phyloP scores from a whole-genome alignment of 208 protist species.

The Novymonas esmeraldas region DNA sequence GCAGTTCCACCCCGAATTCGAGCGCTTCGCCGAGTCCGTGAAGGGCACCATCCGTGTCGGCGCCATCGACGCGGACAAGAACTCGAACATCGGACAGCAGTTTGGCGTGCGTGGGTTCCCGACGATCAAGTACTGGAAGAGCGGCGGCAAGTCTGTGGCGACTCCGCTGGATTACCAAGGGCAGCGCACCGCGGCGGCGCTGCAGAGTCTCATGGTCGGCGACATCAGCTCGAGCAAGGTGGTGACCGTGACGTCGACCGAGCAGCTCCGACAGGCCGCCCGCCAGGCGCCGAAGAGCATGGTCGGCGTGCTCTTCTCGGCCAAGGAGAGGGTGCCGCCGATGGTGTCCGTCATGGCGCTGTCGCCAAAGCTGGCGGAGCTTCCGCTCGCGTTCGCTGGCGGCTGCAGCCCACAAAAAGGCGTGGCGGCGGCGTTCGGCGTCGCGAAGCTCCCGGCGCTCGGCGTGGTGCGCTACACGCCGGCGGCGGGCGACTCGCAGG shows the following conservation, averaged over 20 bases:
- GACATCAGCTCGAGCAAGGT: slow-evolving; percentile 51
- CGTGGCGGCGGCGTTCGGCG: slow-evolving; percentile 41
- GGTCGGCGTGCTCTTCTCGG: slow-evolving; percentile 76
- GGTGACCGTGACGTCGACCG: slow-evolving; percentile 24
- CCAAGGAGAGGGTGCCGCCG: slow-evolving; percentile 76
- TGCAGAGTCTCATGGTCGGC: slow-evolving; percentile 64
- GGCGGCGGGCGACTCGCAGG: background rate
- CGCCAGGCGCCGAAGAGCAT: slow-evolving; percentile 39
- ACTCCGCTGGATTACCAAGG: slow-evolving; percentile 73
- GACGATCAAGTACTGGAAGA: slow-evolving; percentile 93
- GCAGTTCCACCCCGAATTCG: slow-evolving; percentile 85
- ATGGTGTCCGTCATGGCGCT: slow-evolving; percentile 79
- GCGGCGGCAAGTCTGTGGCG: slow-evolving; percentile 57
- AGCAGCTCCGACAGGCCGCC: slow-evolving; percentile 33
- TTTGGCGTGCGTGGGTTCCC: slow-evolving; percentile 89
- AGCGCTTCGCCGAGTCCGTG: slow-evolving; percentile 74
- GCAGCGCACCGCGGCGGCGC: slow-evolving; percentile 56
- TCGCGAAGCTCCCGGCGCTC: slow-evolving; percentile 59
- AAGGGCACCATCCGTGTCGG: slow-evolving; percentile 86
- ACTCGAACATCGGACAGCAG: slow-evolving; percentile 64
- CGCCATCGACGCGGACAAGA: slow-evolving; percentile 81
- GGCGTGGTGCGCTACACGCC: slow-evolving; percentile 44
- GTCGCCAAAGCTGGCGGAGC: slow-evolving; percentile 66
- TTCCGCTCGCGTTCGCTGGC: slow-evolving; percentile 79
- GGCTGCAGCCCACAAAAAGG: slow-evolving; percentile 19